Base-by-base conservation (phyloP, 192 early-diverging fungal species). In the Obelidium mucronatum region DNA sequence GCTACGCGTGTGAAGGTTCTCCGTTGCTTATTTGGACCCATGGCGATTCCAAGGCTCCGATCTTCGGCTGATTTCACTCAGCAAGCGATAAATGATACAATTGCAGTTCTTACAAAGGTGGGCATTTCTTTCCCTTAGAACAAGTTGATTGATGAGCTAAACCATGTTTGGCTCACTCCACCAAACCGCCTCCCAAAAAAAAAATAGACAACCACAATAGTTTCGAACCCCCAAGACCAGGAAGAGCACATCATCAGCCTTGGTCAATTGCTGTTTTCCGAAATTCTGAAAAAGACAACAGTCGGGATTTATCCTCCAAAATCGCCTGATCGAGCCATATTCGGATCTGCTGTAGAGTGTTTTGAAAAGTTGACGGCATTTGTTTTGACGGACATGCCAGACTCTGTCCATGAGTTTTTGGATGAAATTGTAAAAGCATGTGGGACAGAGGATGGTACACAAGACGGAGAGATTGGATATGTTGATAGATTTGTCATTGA, bases 351-450 rank as follows among this genome's bases (percentile, higher is more conserved):
- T 24, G 55, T 72, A 1, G 70, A 72, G 31, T 72, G 70, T 30
- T 72, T 72, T 72, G 70, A 59, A 26, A 59, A 59, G n/a, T n/a
- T 72, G 17, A 59, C 59, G 55, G 6, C 70, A 37, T 59, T 59
- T 55, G 30, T 72, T 2, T 26, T 39, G 8, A 19, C 63, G 17
- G 22, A 40, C 17, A 39, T 65, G 63, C 63, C 63, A 19, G 26
- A 51, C 28, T 28, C 42, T 40, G 48, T 53, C 2, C 6, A 53
- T 19, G 40, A 40, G 28, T 36, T 69, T 8, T 48, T 69, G n/a
- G 30, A 24, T 26, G 28, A 44, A 40, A 65, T 65, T 39, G 63
- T 37, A 19, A 15, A 30, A 2, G 37, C 19, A 1, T 22, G n/a
- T 15, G n/a, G 33, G 1, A 15, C n/a, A 15, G n/a, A 48, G 19